Evolutionary conservation across 176 grass and related monocot species (phyloP), one percentile per base, ranked within the genome.

Genomic region (Neostapfia colusana): DNA sequence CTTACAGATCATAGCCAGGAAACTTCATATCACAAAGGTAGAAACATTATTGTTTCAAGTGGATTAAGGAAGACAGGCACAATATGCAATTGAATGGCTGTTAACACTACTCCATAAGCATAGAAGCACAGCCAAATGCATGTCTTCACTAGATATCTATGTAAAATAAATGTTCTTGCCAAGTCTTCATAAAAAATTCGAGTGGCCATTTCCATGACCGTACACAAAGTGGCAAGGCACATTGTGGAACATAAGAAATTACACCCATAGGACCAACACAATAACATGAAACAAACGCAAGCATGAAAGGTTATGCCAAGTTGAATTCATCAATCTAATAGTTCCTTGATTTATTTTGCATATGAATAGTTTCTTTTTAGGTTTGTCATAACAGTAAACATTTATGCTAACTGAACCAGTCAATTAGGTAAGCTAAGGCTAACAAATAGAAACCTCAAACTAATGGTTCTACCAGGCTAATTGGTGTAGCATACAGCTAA

Each of bases 1-100:
- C 16, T 78, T 78, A 57, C 10, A 23, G 24, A 20, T 76, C 34
- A 55, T 21, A 63, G 44, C 12, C 40, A 61, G 25, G 10, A 73
- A 35, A 49, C 34, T 50, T 23, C 13, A 37, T 40, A 28, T 26
- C 57, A 63, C n/a, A 9, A 67, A 85, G 49, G 43, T 51, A 67
- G 59, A 80, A 86, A 76, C 40, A 35, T 74, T 72, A 40, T 40
- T 71, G 31, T 80, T 65, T 37, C 20, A 24, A 65, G 36, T 62
- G 41, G 76, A 83, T 37, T 79, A 83, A 83, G 21, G n/a, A 38
- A 74, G 34, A 41, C 34, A 50, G 62, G 61, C 44, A 55, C 8
- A 2, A 62, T 31, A 74, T 61, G 17, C 63, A 69, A 6, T 70
- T 69, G 51, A 59, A 53, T 0, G 14, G 4, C 23, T 68, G 31